Conservation (phyloP, 345 rosid species). For the Cochlearia excelsa region DNA sequence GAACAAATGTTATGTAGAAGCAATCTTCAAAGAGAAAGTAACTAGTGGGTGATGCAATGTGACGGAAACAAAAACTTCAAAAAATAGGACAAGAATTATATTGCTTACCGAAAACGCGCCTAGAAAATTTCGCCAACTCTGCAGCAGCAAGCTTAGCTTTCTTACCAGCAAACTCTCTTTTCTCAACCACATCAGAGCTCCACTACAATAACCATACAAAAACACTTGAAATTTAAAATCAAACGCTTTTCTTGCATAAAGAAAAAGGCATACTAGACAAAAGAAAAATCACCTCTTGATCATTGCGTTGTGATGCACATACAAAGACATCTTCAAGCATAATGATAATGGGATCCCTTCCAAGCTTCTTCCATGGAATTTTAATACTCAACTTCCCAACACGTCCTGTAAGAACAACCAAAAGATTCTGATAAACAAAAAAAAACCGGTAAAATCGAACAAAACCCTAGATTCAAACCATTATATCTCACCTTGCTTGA, state of each 20-base stretch:
- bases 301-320: conserved; percentile 64
- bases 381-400: conserved; percentile 75
- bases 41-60: not conserved
- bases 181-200: conserved; percentile 73
- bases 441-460: not conserved
- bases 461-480: not conserved
- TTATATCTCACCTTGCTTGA: conserved; percentile 54
- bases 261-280: not conserved
- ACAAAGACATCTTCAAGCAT: conserved; percentile 72
- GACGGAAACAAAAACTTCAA: not conserved
- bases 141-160: conserved; percentile 94
- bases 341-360: conserved; percentile 67
- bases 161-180: conserved; percentile 81
- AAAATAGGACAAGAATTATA: conserved; percentile 2
- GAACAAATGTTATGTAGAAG: conserved; percentile 9
- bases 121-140: conserved; percentile 77
- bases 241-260: conserved; percentile 6
- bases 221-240: not conserved
- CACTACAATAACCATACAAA: conserved; percentile 45
- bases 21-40: not conserved
- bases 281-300: conserved; percentile 52
- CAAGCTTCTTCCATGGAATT: conserved; percentile 81
- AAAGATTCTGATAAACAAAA: conserved; percentile 3
- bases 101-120: conserved; percentile 69
- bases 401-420: conserved; percentile 39